phyloP scores from a whole-genome alignment of 192 early-diverging fungal genomes.

The Dimargaris verticillata region DNA sequence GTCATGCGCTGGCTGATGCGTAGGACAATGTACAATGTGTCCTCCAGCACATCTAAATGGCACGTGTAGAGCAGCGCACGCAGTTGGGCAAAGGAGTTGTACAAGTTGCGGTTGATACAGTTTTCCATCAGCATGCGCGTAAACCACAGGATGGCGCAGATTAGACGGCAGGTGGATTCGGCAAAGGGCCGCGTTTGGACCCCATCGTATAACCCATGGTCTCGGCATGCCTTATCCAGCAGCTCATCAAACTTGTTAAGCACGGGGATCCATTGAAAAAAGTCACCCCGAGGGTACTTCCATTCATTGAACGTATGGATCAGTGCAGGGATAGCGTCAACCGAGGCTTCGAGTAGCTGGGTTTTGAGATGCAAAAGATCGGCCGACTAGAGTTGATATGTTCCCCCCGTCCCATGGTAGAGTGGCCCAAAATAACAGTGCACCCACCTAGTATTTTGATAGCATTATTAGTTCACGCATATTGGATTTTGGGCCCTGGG shows the following conservation, averaged over 20 bases:
- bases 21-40: slow-evolving; percentile 61
- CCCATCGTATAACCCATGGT: slow-evolving; percentile 37
- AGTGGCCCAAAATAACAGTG: too few relatives aligned
- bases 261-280: slow-evolving; percentile 89
- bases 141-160: slow-evolving; percentile 55
- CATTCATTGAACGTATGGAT: slow-evolving; percentile 39
- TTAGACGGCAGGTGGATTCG: slow-evolving; percentile 28
- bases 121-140: slow-evolving; percentile 78
- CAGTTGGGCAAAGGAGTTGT: slow-evolving; percentile 73
- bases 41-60: slow-evolving; percentile 67
- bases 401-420: too few relatives aligned
- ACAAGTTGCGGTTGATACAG: slow-evolving; percentile 86
- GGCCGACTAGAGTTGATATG: neutral
- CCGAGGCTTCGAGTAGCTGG: slow-evolving; percentile 16
- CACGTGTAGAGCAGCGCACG: slow-evolving; percentile 57
- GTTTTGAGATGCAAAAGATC: neutral
- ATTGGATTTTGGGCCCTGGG: too few relatives aligned
- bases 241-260: slow-evolving; percentile 85
- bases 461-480: too few relatives aligned
- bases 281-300: slow-evolving; percentile 74
- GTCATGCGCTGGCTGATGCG: slow-evolving; percentile 80
- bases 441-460: too few relatives aligned
- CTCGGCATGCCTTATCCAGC: slow-evolving; percentile 44
- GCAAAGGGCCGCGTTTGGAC: slow-evolving; percentile 47
- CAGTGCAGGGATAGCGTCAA: slow-evolving; percentile 35